Evolutionary conservation across 768 basidiomycete genomes (phyloP), one percentile per base, ranked within the genome.

Genomic region (Boletellus sp.): DNA sequence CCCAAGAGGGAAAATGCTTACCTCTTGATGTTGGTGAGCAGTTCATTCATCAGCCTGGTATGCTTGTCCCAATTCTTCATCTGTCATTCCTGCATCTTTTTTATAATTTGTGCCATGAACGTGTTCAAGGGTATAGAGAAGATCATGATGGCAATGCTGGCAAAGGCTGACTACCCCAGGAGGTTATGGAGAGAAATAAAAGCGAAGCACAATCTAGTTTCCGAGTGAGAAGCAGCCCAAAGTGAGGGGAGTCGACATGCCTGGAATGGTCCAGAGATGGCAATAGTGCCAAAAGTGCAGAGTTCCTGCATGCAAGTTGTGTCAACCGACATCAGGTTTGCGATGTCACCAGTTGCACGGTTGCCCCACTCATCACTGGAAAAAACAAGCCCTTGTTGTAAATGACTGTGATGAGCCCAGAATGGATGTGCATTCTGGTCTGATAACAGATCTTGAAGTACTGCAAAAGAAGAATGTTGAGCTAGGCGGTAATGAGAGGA

Each of bases 41-140:
- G 74, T 69, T 97, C 94, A 56, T 81, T 93, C 94, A 97, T 96
- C 40, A 94, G 70, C 36, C 85, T 73, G 9, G 89, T 91, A 26
- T 90, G 78, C 58, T 80, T 77, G 61, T 94, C 94, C 51, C 92
- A 79, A 67, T 87, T 91, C 68, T 92, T 93, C 95, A 97, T 97
- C 66, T 97, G 93, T 57, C 82, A 60, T 55, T 88, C 80, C 62
- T 96, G 91, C 74, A 95, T 81, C 33, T 66, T 74, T 63, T 90
- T 90, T 44, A 89, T 62, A 45, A 79, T 70, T 5, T 80, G 63
- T 1, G 93, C 91, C 50, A 94, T 85, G 38, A 74, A 61, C 0
- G 87, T 86, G 53, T 87, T 90, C 41, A 90, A 56, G 3, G 89
- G 89, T 50, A 92, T 74, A 2, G 87, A 87, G 45, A 90, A 59